Conservation (phyloP, 768 basidiomycete genomes). For the Amylocystis lapponica region DNA sequence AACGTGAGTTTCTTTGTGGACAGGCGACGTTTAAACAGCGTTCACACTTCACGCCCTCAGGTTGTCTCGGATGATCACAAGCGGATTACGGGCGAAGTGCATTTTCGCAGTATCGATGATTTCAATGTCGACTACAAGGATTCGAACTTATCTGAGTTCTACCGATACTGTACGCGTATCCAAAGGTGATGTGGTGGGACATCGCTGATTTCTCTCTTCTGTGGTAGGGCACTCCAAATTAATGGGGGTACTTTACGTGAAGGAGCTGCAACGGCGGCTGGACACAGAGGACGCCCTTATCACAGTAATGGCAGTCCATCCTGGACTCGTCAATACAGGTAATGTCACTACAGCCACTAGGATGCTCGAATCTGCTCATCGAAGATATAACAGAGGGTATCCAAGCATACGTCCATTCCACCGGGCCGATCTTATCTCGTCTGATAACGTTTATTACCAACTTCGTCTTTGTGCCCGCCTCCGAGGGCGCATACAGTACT, state of each 20-base stretch:
- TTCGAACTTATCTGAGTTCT: slow-evolving; percentile 6
- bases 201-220: background rate
- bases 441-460: slow-evolving; percentile 5
- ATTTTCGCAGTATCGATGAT: slow-evolving; percentile 26
- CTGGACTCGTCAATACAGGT: slow-evolving; percentile 30
- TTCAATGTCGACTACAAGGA: slow-evolving; percentile 28
- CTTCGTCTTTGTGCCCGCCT: slow-evolving; percentile 7
- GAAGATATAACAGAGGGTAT: slow-evolving; percentile 7
- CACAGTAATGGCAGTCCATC: slow-evolving; percentile 28
- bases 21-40: too few species aligned
- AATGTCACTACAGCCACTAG: background rate
- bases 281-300: slow-evolving; percentile 26
- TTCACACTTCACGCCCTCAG: too few species aligned
- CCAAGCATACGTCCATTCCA: slow-evolving; percentile 8
- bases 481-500: slow-evolving; percentile 13
- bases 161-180: slow-evolving; percentile 7
- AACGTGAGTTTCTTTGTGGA: slow-evolving; percentile 14
- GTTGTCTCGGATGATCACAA: too few species aligned
- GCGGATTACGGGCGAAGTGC: too few species aligned
- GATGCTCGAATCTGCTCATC: background rate
- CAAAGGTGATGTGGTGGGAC: background rate
- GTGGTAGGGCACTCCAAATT: slow-evolving; percentile 15
- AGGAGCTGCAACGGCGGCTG: slow-evolving; percentile 20
- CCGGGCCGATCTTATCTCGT: slow-evolving; percentile 4
- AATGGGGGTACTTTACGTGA: slow-evolving; percentile 16